Percentiles rank a stretch among this genome's conserved stretches.
Conservation (phyloP, 2,329 filamentous ascomycete species). For the Xylariaceae sp. region DNA sequence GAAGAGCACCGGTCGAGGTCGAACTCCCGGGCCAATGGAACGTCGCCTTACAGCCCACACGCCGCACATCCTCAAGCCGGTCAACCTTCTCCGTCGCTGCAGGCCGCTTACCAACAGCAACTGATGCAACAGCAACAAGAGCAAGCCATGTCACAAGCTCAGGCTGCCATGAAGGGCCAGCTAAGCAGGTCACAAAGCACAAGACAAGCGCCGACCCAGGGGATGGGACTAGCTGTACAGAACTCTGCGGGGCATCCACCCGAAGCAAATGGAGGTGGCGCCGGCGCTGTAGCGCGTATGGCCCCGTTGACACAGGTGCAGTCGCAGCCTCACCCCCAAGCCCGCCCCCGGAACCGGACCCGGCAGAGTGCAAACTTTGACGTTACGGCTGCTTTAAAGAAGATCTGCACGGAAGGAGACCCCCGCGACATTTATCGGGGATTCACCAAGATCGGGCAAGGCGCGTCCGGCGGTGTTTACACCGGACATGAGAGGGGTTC, state of each 20-base stretch:
- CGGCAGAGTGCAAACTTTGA: slow-evolving; percentile 78
- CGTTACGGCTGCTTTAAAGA: slow-evolving; percentile 74
- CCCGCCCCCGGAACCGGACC: slow-evolving; percentile 62
- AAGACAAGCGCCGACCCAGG: slow-evolving; percentile 50
- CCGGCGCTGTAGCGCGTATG: slow-evolving; percentile 32
- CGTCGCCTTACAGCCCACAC: slow-evolving; percentile 43
- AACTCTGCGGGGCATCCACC: slow-evolving; percentile 32
- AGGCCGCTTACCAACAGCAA: slow-evolving; percentile 55
- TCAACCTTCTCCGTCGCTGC: slow-evolving; percentile 35
- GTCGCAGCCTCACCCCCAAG: slow-evolving; percentile 8
- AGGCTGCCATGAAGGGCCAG: slow-evolving; percentile 68
- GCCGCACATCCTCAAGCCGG: slow-evolving; percentile 37
- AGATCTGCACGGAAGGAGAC: slow-evolving; percentile 86
- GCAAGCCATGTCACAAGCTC: slow-evolving; percentile 72
- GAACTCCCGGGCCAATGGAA: slow-evolving; percentile 57
- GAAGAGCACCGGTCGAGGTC: slow-evolving; percentile 65
- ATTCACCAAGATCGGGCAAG: slow-evolving; percentile 93
- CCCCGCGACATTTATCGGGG: slow-evolving; percentile 81
- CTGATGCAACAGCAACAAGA: slow-evolving; percentile 78
- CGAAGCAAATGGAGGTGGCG: slow-evolving; percentile 26
- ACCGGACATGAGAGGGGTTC: slow-evolving; percentile 80
- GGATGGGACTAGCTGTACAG: slow-evolving; percentile 49
- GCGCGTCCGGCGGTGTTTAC: slow-evolving; percentile 91
- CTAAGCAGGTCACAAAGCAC: slow-evolving; percentile 71
- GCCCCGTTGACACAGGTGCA: slow-evolving; percentile 29